phyloP scores from a whole-genome alignment of 768 basidiomycete species.

The Auricularia cornea region DNA sequence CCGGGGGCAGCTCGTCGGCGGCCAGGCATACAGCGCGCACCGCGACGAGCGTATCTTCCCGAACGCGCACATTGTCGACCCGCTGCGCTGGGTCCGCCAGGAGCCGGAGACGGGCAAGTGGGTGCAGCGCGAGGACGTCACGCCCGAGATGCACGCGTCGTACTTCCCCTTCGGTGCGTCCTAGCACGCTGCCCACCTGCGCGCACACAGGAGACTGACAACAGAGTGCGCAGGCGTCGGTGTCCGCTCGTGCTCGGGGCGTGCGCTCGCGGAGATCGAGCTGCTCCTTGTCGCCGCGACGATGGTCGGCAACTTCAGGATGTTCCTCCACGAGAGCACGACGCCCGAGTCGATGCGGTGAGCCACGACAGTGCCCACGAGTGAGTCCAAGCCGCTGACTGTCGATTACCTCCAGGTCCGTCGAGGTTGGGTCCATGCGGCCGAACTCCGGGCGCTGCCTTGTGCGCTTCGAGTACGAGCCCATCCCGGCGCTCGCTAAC shows the following conservation, averaged over 20 bases:
- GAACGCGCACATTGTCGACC: conserved; percentile 13
- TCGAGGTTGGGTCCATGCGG: neutral
- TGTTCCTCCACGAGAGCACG: neutral
- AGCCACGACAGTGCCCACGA: neutral
- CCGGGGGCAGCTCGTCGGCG: neutral
- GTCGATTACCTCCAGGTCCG: neutral
- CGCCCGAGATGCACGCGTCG: neutral
- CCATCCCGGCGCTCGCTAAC: too few species aligned
- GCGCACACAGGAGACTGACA: too few species aligned
- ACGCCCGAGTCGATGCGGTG: neutral
- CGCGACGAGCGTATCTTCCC: conserved; percentile 13
- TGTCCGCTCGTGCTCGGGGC: neutral
- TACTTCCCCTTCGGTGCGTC: neutral
- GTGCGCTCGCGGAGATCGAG: neutral
- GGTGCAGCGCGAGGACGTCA: neutral
- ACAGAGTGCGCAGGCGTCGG: neutral
- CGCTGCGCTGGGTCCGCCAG: conserved; percentile 10
- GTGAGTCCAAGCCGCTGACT: too few species aligned
- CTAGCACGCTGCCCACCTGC: neutral
- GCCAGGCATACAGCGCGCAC: neutral
- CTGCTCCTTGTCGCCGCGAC: neutral
- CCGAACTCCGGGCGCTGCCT: neutral
- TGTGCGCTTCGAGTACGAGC: neutral
- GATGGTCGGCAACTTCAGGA: neutral
- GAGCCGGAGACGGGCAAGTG: neutral